phyloP scores from a whole-genome alignment of 2,329 filamentous ascomycete species.

The Colletotrichum shisoi region DNA sequence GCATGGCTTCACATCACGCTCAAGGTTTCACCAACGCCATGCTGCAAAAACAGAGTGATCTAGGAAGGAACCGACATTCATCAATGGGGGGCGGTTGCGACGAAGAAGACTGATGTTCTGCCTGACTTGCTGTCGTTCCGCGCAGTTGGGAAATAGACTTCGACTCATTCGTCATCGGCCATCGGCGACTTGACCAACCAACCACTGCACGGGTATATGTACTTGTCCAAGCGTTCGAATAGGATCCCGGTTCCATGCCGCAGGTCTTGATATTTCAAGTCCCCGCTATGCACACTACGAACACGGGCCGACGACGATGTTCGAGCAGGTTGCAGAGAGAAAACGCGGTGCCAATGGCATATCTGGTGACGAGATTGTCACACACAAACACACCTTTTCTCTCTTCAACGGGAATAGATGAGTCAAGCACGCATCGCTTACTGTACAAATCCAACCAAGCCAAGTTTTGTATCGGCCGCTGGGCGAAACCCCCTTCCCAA shows the following conservation, averaged over 20 bases:
- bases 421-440: conserved; percentile 6
- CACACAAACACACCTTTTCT: too few relatives aligned
- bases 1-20: conserved; percentile 7
- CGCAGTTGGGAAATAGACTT: neutral
- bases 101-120: neutral
- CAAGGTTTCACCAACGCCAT: conserved; percentile 4
- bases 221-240: neutral
- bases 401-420: neutral
- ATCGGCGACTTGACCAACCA: neutral
- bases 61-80: too few relatives aligned
- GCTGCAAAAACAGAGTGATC: neutral
- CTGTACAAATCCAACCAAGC: conserved; percentile 5
- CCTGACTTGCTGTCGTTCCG: neutral
- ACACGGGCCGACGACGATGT: neutral
- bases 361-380: neutral
- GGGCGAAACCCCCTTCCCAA: conserved; percentile 4
- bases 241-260: too few relatives aligned
- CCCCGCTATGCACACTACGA: neutral
- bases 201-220: neutral
- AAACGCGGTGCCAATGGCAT: neutral
- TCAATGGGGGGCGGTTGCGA: too few relatives aligned
- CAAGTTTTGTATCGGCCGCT: conserved; percentile 8
- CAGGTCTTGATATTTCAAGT: neutral
- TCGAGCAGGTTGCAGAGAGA: neutral
- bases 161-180: neutral